Conservation (phyloP, 108 stramenopile species). For the Pseudonitzschia multiseries region DNA sequence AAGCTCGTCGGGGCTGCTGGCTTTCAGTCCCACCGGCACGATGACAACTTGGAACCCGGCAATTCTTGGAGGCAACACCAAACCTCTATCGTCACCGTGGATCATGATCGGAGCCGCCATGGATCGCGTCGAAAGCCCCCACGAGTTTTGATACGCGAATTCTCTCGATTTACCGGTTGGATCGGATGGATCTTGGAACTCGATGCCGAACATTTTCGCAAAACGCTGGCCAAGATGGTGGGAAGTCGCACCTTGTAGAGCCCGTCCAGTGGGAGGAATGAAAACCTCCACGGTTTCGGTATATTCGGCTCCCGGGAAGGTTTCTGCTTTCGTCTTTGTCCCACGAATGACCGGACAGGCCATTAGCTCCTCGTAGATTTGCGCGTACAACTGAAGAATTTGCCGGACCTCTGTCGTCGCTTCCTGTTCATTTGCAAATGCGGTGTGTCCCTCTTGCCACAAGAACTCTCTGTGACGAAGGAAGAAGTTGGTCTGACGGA, state of each 20-base stretch:
- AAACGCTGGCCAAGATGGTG: constrained; percentile 98
- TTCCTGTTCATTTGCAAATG: constrained; percentile 90
- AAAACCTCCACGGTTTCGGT: constrained; percentile 98
- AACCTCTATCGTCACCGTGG: constrained; percentile 96
- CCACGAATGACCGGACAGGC: constrained; percentile 97
- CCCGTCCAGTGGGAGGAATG: constrained; percentile 90
- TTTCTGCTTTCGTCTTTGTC: constrained; percentile 94
- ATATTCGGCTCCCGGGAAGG: constrained; percentile 93
- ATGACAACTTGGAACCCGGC: constrained; percentile 93
- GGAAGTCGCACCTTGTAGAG: constrained; percentile 96
- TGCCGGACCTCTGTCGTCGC: constrained; percentile 91
- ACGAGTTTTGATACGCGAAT: constrained; percentile 93
- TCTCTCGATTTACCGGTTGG: constrained; percentile 37
- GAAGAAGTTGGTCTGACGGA: constrained; percentile 98
- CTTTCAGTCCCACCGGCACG: constrained; percentile 89
- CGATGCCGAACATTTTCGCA: constrained; percentile 96
- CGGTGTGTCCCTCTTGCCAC: constrained; percentile 99
- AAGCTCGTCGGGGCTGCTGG: constrained; percentile 44
- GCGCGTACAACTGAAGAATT: constrained; percentile 90
- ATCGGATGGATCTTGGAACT: constrained; percentile 87
- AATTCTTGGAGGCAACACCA: constrained; percentile 94
- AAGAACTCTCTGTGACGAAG: constrained; percentile 93
- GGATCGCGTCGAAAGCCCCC: constrained; percentile 94
- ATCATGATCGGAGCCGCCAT: constrained; percentile 98
- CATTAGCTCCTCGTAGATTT: constrained; percentile 95